Conservation (phyloP, 495 filamentous ascomycete species). For the Viridothelium virens region DNA sequence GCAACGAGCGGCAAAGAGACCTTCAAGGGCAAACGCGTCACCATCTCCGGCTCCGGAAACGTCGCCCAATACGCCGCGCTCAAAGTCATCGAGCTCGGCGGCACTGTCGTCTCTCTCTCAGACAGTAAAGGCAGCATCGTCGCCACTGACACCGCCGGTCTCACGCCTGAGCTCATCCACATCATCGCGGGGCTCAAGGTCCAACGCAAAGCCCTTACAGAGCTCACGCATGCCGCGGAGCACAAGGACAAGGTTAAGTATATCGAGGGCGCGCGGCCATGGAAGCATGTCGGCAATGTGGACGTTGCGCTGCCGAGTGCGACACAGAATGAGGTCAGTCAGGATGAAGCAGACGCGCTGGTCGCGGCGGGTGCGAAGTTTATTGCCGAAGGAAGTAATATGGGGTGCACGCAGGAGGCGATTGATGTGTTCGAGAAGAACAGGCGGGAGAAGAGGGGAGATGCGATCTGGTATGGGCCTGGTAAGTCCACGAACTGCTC, state of each 20-base stretch:
- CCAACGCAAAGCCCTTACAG: constrained; percentile 70
- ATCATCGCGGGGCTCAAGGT: constrained; percentile 79
- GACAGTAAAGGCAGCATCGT: constrained; percentile 83
- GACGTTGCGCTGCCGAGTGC: constrained; percentile 89
- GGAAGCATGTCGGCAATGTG: constrained; percentile 78
- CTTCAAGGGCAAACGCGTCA: constrained; percentile 87
- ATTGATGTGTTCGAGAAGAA: constrained; percentile 87
- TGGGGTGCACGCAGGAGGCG: constrained; percentile 95
- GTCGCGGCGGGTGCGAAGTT: constrained; percentile 70
- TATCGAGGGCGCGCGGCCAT: constrained; percentile 80
- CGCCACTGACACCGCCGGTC: constrained; percentile 53
- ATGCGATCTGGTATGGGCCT: constrained; percentile 90
- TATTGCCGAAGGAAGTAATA: constrained; percentile 96
- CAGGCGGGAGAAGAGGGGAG: constrained; percentile 60
- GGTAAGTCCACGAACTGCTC: constrained; percentile 44
- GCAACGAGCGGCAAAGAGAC: constrained; percentile 70
- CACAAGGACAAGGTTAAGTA: constrained; percentile 70
- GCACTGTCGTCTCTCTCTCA: constrained; percentile 84
- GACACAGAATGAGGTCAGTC: constrained; percentile 94
- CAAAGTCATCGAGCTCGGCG: constrained; percentile 94
- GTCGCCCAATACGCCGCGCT: constrained; percentile 97
- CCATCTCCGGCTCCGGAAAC: constrained; percentile 95
- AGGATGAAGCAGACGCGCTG: constrained; percentile 78
- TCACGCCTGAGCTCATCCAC: constrained; percentile 70
- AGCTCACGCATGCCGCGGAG: constrained; percentile 45